Conservation (phyloP, 2,329 filamentous ascomycete species). For the Apiospora aurea region DNA sequence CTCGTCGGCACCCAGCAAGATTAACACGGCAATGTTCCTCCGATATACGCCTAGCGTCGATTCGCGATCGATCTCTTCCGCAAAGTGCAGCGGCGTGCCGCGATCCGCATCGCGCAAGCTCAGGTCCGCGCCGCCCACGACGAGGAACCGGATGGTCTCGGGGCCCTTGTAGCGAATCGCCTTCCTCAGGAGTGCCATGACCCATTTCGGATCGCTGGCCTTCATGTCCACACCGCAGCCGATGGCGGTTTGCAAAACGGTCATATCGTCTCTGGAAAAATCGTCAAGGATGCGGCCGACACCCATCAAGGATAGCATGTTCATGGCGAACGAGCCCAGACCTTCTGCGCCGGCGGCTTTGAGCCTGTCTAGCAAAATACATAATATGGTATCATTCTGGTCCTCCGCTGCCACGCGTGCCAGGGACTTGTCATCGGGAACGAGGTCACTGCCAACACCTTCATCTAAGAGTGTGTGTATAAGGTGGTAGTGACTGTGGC, state of each 20-base stretch:
- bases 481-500: neutral
- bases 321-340: neutral
- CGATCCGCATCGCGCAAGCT: neutral
- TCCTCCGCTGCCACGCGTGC: no score
- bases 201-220: neutral
- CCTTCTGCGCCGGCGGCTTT: neutral
- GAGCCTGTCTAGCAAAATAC: neutral
- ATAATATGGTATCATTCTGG: neutral
- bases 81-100: neutral
- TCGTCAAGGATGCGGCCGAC: no score
- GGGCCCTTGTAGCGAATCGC: neutral
- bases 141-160: neutral
- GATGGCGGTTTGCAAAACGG: neutral
- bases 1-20: neutral
- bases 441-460: no score
- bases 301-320: neutral
- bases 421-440: neutral
- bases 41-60: neutral
- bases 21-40: neutral
- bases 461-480: neutral
- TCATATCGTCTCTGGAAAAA: no score
- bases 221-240: neutral
- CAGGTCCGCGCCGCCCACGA: neutral
- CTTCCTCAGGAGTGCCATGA: neutral
- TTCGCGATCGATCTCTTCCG: neutral